Evolutionary conservation across 2,329 filamentous ascomycete species (phyloP).

Genomic region (Leptographium wingfieldii): DNA sequence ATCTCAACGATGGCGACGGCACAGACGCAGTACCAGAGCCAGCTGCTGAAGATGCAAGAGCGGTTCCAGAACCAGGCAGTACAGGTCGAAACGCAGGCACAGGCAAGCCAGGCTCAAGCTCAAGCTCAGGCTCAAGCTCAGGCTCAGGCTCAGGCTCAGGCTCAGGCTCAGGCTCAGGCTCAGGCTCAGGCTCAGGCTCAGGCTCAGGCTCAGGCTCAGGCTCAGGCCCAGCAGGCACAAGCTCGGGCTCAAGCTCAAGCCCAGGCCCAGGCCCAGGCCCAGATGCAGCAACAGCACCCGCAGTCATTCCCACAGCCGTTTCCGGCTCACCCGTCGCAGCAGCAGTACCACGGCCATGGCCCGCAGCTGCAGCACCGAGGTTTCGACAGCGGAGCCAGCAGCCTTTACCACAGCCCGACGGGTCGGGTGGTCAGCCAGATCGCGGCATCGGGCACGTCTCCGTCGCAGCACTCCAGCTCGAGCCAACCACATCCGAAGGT

Average conservation of each 20-base stretch:
- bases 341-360: slow-evolving; percentile 5
- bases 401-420: slow-evolving; percentile 5
- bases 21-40: slow-evolving; percentile 56
- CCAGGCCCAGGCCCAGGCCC: slow-evolving; percentile 5
- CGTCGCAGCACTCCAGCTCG: slow-evolving; percentile 14
- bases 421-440: slow-evolving; percentile 7
- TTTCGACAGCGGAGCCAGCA: slow-evolving; percentile 1
- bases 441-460: slow-evolving; percentile 4
- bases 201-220: slow-evolving; percentile 11
- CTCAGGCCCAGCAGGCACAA: slow-evolving; percentile 16
- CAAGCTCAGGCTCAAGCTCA: background rate
- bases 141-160: slow-evolving; percentile 1
- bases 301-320: slow-evolving; percentile 12
- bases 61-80: slow-evolving; percentile 6
- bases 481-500: slow-evolving; percentile 11
- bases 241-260: slow-evolving; percentile 15
- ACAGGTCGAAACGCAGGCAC: background rate
- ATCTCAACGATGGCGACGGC: slow-evolving; percentile 56
- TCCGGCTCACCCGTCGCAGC: slow-evolving; percentile 9
- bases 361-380: slow-evolving; percentile 2
- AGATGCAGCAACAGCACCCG: slow-evolving; percentile 5
- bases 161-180: slow-evolving; percentile 17
- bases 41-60: slow-evolving; percentile 41
- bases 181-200: slow-evolving; percentile 9
- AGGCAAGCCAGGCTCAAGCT: background rate